Percentiles rank a stretch among this genome's conserved stretches.
These are phyloP conservation scores for Dictyostelium intermedium DNA, from an alignment of 78 protist species.

Conservation along the genomic window DNA sequence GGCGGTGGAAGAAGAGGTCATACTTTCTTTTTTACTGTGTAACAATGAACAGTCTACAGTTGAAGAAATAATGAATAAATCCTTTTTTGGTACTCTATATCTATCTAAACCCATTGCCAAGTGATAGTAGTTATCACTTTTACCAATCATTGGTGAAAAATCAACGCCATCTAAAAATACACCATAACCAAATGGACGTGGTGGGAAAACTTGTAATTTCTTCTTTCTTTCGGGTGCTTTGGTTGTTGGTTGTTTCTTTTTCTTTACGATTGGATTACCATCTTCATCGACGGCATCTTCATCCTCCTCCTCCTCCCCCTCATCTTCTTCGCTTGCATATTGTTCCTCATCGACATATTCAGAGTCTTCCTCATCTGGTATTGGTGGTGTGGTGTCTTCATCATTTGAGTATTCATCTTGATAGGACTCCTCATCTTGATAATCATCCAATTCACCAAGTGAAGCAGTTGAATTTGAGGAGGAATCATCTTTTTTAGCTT, in stretches of 20 bases:
- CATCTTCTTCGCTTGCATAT: not conserved
- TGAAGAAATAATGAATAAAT: not conserved
- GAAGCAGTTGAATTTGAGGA: not conserved
- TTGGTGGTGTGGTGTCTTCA: not conserved
- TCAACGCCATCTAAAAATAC: constrained; percentile 17
- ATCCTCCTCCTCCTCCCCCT: not conserved
- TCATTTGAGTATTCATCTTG: not conserved
- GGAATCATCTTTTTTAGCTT: not conserved
- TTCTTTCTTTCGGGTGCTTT: not conserved
- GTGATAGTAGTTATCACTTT: not conserved
- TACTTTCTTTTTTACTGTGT: not conserved
- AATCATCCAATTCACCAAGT: not conserved
- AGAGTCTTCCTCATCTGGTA: not conserved
- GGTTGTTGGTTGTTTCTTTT: not conserved
- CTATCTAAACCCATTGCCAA: not conserved
- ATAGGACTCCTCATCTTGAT: not conserved
- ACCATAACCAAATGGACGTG: constrained; percentile 24
- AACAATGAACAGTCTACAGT: not conserved
- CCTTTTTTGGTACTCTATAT: not conserved
- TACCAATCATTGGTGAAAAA: constrained; percentile 1
- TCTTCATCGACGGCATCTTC: not conserved
- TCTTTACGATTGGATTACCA: not conserved
- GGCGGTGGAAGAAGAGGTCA: not conserved
- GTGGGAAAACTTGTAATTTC: not conserved
- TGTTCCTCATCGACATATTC: not conserved